Percentiles rank a stretch among this genome's conserved stretches.
Evolutionary conservation across 2,329 filamentous ascomycete species (phyloP).

Genomic region (Fusarium neocosmosporiellum): DNA sequence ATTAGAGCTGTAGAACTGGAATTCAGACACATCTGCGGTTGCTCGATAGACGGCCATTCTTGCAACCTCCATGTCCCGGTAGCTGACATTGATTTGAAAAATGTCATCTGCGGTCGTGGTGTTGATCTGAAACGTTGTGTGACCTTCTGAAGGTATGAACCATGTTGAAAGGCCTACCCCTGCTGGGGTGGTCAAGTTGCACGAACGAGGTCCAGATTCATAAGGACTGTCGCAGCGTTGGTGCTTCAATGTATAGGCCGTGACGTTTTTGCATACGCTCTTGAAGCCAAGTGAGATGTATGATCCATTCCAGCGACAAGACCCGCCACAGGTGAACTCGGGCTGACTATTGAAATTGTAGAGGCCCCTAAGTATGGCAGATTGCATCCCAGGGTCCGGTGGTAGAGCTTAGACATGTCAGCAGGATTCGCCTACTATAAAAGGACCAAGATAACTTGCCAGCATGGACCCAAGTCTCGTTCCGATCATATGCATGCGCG

Average conservation of each 20-base stretch:
- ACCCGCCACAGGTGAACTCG: slow-evolving; percentile 12
- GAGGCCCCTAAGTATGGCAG: slow-evolving; percentile 16
- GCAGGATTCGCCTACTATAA: not conserved
- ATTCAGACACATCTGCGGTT: not conserved
- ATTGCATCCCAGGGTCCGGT: slow-evolving; percentile 9
- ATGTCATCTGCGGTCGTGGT: not conserved
- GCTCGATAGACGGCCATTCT: slow-evolving; percentile 16
- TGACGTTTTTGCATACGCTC: slow-evolving; percentile 15
- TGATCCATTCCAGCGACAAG: slow-evolving; percentile 7
- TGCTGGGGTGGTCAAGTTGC: slow-evolving; percentile 18
- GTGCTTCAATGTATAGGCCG: not conserved
- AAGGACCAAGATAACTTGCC: not conserved
- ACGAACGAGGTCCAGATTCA: not conserved
- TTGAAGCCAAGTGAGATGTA: slow-evolving; percentile 17
- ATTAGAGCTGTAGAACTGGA: not conserved
- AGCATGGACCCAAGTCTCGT: not conserved
- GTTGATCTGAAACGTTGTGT: slow-evolving; percentile 9
- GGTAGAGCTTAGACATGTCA: not conserved
- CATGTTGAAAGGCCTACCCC: slow-evolving; percentile 4
- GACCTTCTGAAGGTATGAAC: not conserved
- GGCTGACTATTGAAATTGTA: slow-evolving; percentile 3
- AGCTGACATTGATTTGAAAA: not conserved
- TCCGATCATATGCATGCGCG: slow-evolving; percentile 3
- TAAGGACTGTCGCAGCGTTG: not conserved
- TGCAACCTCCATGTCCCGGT: not conserved